phyloP scores from a whole-genome alignment of 768 basidiomycete genomes.

The Solioccasus polychromus region DNA sequence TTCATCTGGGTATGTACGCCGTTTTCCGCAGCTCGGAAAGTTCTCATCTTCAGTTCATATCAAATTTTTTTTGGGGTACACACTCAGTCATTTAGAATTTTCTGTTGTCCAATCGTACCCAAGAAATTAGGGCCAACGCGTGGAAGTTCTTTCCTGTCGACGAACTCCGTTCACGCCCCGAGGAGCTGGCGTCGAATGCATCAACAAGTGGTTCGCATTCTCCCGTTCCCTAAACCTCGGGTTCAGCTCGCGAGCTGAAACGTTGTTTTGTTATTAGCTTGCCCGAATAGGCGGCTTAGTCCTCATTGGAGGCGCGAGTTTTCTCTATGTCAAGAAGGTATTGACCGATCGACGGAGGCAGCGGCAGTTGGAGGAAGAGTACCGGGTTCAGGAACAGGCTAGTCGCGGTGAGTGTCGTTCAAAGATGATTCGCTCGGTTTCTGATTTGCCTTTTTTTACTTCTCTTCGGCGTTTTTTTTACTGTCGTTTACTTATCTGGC shows the following conservation, averaged over 20 bases:
- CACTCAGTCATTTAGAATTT: slow-evolving; percentile 1
- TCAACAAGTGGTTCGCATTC: slow-evolving; percentile 15
- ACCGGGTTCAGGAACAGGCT: slow-evolving; percentile 12
- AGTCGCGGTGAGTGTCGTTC: slow-evolving; percentile 1
- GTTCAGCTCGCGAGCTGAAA: too few species aligned
- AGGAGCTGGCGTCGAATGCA: slow-evolving; percentile 20
- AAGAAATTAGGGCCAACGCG: too few species aligned
- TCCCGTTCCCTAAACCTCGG: too few species aligned
- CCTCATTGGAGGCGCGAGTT: slow-evolving; percentile 27
- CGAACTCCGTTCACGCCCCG: too few species aligned
- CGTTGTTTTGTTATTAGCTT: too few species aligned
- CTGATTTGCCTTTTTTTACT: slow-evolving; percentile 8
- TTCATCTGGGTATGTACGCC: background rate
- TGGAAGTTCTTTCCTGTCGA: too few species aligned
- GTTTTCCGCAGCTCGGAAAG: background rate
- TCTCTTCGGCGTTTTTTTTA: background rate
- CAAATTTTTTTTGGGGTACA: slow-evolving; percentile 14
- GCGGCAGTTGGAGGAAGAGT: slow-evolving; percentile 17
- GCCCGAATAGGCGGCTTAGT: slow-evolving; percentile 28
- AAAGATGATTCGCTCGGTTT: background rate
- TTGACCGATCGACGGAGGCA: slow-evolving; percentile 26
- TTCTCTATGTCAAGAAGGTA: slow-evolving; percentile 31
- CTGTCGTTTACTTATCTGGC: too few species aligned
- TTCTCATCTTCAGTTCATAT: slow-evolving; percentile 15
- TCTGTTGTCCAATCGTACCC: too few species aligned